Conservation (phyloP, 176 grass and related monocot species). For the Hsuehochloa calcarea region DNA sequence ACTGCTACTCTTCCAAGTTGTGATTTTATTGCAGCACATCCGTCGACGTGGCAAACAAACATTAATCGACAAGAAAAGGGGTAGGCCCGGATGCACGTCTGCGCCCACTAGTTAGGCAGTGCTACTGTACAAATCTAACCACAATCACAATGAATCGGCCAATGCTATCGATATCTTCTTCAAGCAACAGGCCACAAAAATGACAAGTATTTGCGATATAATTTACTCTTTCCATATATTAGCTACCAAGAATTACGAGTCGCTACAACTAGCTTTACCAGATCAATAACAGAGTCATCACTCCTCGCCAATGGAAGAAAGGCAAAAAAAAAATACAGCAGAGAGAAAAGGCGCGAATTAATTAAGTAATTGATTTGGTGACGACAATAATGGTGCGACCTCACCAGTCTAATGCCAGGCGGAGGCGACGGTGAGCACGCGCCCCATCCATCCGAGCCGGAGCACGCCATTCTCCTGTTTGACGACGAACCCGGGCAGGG, state of each 20-base stretch:
- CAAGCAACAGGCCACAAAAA: background rate
- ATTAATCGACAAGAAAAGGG: slow-evolving; percentile 37
- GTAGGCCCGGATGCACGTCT: slow-evolving; percentile 28
- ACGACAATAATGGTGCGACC: slow-evolving; percentile 20
- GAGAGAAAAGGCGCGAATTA: slow-evolving; percentile 31
- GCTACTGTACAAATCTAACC: slow-evolving; percentile 1
- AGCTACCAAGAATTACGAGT: slow-evolving; percentile 51
- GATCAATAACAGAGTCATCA: slow-evolving; percentile 46
- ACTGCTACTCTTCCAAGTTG: slow-evolving; percentile 19
- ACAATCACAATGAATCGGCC: slow-evolving; percentile 7
- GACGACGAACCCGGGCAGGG: slow-evolving; percentile 30
- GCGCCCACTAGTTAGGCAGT: slow-evolving; percentile 32
- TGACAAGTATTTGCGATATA: slow-evolving; percentile 16
- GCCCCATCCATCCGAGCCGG: slow-evolving; percentile 65
- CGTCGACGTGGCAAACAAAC: slow-evolving; percentile 34
- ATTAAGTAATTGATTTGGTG: slow-evolving; percentile 39
- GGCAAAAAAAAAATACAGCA: background rate
- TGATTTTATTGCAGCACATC: slow-evolving; percentile 4
- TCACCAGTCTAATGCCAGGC: slow-evolving; percentile 62
- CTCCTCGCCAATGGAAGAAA: slow-evolving; percentile 33
- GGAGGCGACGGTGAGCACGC: slow-evolving; percentile 73
- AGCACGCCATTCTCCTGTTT: slow-evolving; percentile 71
- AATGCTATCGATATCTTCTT: slow-evolving; percentile 17
- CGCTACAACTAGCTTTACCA: slow-evolving; percentile 50
- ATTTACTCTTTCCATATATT: slow-evolving; percentile 57